phyloP scores from a whole-genome alignment of 164 flowering plant genomes.

The Nelumbo lutea region DNA sequence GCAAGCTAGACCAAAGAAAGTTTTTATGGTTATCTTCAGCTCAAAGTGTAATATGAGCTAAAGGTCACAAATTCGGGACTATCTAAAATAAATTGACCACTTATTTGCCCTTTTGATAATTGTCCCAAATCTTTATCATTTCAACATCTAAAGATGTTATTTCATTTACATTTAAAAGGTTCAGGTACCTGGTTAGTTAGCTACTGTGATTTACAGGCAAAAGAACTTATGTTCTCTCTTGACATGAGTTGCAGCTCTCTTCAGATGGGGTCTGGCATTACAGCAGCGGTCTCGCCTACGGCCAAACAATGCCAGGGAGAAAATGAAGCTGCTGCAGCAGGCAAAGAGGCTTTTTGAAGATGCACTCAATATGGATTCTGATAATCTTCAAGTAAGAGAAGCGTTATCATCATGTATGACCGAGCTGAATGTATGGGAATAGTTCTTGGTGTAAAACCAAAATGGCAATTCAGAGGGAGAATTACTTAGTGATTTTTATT shows the following conservation, averaged over 20 bases:
- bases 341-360: constrained; percentile 87
- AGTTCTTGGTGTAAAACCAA: constrained; percentile 5
- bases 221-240: neutral
- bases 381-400: constrained; percentile 54
- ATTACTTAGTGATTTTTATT: neutral
- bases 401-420: constrained; percentile 66
- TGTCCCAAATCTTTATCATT: no score
- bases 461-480: neutral
- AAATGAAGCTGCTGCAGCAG: constrained; percentile 72
- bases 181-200: neutral
- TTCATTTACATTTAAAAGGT: neutral
- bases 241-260: constrained; percentile 56
- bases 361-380: constrained; percentile 59
- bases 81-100: neutral
- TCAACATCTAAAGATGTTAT: no score
- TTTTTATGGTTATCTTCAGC: neutral
- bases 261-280: constrained; percentile 78
- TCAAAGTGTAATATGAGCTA: neutral
- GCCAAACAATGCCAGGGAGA: constrained; percentile 60
- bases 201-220: neutral
- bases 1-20: neutral
- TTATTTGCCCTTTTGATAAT: no score
- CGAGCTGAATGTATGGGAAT: constrained; percentile 42
- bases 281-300: constrained; percentile 79
- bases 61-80: neutral